A percentile compares a stretch with the other conserved stretches of the same genome.
These are phyloP conservation scores for Fusarium sp. DNA, from an alignment of 2,329 filamentous ascomycete genomes.

Conservation along the genomic window DNA sequence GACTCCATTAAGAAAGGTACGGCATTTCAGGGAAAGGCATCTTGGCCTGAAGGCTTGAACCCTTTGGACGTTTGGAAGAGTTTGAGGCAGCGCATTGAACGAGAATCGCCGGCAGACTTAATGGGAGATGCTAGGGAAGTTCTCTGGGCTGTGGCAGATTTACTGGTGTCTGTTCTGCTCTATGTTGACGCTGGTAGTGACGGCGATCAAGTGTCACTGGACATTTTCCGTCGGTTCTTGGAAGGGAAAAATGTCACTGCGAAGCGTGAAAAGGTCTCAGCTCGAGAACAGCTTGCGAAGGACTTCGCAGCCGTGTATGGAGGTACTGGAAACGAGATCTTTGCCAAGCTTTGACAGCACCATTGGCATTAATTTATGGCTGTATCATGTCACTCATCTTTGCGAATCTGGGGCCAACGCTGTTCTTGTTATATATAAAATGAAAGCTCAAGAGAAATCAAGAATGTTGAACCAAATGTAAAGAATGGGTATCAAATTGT, in stretches of 20 bases:
- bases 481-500: not conserved
- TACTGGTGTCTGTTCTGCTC: constrained; percentile 57
- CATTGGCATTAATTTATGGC: not conserved
- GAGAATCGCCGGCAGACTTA: constrained; percentile 51
- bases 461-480: not conserved
- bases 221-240: constrained; percentile 55
- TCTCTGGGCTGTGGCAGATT: constrained; percentile 56
- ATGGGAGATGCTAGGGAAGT: constrained; percentile 58
- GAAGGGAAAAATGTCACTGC: constrained; percentile 38
- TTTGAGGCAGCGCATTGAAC: constrained; percentile 52
- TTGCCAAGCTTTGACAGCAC: constrained; percentile 40
- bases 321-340: not conserved
- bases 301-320: constrained; percentile 54
- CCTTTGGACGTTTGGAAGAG: constrained; percentile 53
- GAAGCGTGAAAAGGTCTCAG: constrained; percentile 30
- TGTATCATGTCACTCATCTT: not conserved
- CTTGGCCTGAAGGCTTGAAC: constrained; percentile 43
- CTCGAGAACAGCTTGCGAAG: constrained; percentile 43
- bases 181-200: constrained; percentile 53
- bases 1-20: constrained; percentile 48
- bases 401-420: not conserved
- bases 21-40: constrained; percentile 39
- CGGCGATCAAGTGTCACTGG: constrained; percentile 49
- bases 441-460: not conserved
- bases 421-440: not conserved